Conservation (phyloP, 1,284 basidiomycete species). For the Puccinia coronata region DNA sequence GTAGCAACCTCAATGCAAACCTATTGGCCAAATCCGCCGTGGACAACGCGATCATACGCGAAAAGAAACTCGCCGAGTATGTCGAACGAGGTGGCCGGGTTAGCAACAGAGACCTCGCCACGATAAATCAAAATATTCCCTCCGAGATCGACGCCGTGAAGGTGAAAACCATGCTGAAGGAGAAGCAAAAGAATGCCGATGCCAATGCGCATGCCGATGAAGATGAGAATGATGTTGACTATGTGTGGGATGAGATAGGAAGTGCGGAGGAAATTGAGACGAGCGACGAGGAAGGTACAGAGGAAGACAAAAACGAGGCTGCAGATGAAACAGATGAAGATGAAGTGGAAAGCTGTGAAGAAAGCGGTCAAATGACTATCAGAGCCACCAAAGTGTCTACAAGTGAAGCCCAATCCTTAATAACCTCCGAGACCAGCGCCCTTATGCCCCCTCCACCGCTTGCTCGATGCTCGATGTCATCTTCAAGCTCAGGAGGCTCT, state of each 20-base stretch:
- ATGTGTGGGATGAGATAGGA: slow-evolving; percentile 31
- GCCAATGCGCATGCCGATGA: slow-evolving; percentile 1
- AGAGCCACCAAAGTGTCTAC: neutral
- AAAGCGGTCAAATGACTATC: neutral
- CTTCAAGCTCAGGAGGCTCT: neutral
- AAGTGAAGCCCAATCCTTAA: neutral
- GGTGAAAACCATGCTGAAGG: slow-evolving; percentile 21
- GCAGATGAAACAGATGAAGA: slow-evolving; percentile 7
- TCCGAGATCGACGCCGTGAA: neutral
- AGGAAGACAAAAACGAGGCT: slow-evolving; percentile 15
- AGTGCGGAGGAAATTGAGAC: slow-evolving; percentile 22
- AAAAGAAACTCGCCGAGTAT: slow-evolving; percentile 30
- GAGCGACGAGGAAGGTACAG: slow-evolving; percentile 18
- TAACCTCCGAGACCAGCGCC: neutral
- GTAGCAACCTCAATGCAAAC: neutral
- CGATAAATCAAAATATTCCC: neutral
- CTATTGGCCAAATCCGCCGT: slow-evolving; percentile 21
- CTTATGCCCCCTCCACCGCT: slow-evolving; percentile 8
- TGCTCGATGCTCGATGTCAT: slow-evolving; percentile 1
- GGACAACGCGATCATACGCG: slow-evolving; percentile 4
- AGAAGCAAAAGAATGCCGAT: neutral
- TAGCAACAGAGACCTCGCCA: neutral
- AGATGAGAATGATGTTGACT: slow-evolving; percentile 13
- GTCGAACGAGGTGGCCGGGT: slow-evolving; percentile 28
- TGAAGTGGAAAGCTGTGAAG: slow-evolving; percentile 6